Base-by-base conservation (phyloP, 139 green algal species). In the Picochlorum sp. region DNA sequence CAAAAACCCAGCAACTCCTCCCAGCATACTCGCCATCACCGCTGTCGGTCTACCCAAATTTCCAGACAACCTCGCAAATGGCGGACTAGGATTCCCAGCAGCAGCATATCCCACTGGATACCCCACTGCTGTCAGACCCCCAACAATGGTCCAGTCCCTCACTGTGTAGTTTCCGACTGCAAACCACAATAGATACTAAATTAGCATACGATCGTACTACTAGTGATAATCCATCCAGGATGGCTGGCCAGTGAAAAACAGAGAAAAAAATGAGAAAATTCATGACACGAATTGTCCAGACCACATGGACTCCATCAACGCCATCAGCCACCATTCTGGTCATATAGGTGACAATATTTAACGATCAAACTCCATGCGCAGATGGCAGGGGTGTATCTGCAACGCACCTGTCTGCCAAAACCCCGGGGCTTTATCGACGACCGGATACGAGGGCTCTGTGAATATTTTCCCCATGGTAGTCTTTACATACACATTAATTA, bases 121-220 rank as follows among this genome's bases (percentile, higher is more conserved):
- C 34, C 65, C 47, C 9, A 69, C 4, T 3, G 31, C 65, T 2
- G 59, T 49, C 4, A 65, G 26, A 4, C 15, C 65, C 11, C 23
- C 71, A 1, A 44, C 24, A 4, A 69, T 10, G 16, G 37, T 34
- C 59, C 44, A 73, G 50, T 77, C 65, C 3, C 41, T 28, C 2
- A 69, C 5, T 21, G 2, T 67, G 44, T 68, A 73, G 26, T 77
- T 77, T 47, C 58, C 37, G 6, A 73, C 71, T 73, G 65, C 57
- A 52, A 23, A 18, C 21, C 2, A 63, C n/a, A 38, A n/a, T 14
- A 28, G 16, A 51, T 51, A 51, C 4, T 51, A 51, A 20, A 51
- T 30, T 30, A 30, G 4, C 28, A 30, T 30, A 5, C 28, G 28
- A 30, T 30, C 28, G 28, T 30, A 30, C 28, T 30, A 30, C 28